Percentiles rank a stretch among this genome's conserved stretches.
Conservation (phyloP, 768 basidiomycete genomes). For the Mycena crocata region DNA sequence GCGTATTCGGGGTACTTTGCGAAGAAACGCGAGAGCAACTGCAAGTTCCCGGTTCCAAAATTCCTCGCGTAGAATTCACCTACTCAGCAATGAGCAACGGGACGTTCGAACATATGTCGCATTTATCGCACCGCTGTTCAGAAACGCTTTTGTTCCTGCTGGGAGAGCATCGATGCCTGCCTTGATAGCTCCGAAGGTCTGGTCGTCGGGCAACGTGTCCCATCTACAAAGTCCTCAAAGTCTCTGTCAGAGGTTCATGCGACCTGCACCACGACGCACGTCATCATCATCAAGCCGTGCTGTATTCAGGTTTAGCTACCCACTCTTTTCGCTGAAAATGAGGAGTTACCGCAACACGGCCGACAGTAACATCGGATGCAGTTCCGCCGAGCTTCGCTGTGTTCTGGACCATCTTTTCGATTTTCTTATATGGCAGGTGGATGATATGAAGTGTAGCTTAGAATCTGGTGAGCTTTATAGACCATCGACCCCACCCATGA, state of each 20-base stretch:
- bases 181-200: too few species aligned
- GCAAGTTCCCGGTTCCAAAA: slow-evolving; percentile 50
- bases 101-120: too few species aligned
- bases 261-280: slow-evolving; percentile 50
- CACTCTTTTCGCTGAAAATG: too few species aligned
- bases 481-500: too few species aligned
- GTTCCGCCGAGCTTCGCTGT: slow-evolving; percentile 53
- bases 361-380: slow-evolving; percentile 49
- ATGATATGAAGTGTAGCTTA: too few species aligned
- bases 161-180: slow-evolving; percentile 56
- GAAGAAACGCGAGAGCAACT: slow-evolving; percentile 22
- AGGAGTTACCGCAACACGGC: slow-evolving; percentile 48
- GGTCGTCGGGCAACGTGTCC: too few species aligned
- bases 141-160: slow-evolving; percentile 56
- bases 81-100: slow-evolving; percentile 30
- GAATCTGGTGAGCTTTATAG: too few species aligned
- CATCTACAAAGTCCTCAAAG: slow-evolving; percentile 26
- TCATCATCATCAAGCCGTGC: slow-evolving; percentile 71
- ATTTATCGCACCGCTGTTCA: slow-evolving; percentile 62
- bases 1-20: slow-evolving; percentile 23
- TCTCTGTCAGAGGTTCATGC: not conserved
- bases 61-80: slow-evolving; percentile 70
- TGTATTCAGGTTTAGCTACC: not conserved
- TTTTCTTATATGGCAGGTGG: not conserved
- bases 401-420: slow-evolving; percentile 15